phyloP scores from a whole-genome alignment of 345 rosid species.

The Ricinus communis region DNA sequence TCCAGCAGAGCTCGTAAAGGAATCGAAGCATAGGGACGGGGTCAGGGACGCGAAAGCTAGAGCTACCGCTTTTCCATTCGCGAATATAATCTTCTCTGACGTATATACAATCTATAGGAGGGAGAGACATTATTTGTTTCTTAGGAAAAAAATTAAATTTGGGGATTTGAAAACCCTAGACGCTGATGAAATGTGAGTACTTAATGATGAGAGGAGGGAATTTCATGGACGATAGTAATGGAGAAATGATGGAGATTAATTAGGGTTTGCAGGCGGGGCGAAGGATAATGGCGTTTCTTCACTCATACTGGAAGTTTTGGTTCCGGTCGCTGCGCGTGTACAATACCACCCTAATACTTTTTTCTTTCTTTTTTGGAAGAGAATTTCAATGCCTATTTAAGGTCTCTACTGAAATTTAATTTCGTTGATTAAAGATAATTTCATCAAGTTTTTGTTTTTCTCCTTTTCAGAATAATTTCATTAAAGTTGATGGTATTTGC shows the following conservation, averaged over 20 bases:
- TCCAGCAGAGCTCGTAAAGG: conserved; percentile 87
- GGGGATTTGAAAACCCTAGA: conserved; percentile 20
- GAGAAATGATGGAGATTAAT: neutral
- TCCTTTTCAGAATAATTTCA: too few relatives aligned
- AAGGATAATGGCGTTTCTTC: too few relatives aligned
- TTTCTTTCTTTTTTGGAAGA: too few relatives aligned
- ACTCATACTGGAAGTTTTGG: neutral
- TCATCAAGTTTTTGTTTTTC: too few relatives aligned
- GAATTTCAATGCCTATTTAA: too few relatives aligned
- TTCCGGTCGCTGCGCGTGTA: neutral
- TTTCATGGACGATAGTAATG: conserved; percentile 1
- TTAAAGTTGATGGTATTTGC: too few relatives aligned
- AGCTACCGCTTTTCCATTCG: conserved; percentile 75
- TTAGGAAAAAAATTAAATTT: neutral
- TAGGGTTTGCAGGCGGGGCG: conserved; percentile 19
- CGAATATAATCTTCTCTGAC: conserved; percentile 71
- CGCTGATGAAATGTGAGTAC: neutral
- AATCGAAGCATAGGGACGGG: conserved; percentile 84
- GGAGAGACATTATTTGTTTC: conserved; percentile 39
- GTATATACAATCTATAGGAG: conserved; percentile 61
- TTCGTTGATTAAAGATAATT: too few relatives aligned
- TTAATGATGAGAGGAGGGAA: conserved; percentile 2
- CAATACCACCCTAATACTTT: too few relatives aligned
- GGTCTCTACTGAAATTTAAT: too few relatives aligned
- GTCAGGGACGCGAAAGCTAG: conserved; percentile 46